Percentiles rank a stretch among this genome's conserved stretches.
phyloP scores from a whole-genome alignment of 176 grass and related monocot species.

The Aechmea fasciata region DNA sequence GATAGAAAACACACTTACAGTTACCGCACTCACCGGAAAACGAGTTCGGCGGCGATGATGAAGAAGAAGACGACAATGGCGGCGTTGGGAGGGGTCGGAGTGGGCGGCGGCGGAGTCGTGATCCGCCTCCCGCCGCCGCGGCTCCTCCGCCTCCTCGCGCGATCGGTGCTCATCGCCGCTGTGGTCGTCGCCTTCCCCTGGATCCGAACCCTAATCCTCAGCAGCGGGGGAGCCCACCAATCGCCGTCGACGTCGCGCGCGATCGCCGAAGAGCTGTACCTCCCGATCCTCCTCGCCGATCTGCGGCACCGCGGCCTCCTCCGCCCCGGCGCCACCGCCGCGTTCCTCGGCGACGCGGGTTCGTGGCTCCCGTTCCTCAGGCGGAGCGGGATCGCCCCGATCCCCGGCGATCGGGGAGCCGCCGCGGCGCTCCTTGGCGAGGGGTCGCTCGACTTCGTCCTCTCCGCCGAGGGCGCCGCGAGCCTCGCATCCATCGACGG shows the following conservation, averaged over 20 bases:
- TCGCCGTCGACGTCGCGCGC: neutral
- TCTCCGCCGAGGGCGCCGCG: conserved; percentile 13
- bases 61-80: conserved; percentile 7
- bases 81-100: neutral
- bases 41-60: neutral
- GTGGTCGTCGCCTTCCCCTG: conserved; percentile 25
- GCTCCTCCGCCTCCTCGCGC: conserved; percentile 16
- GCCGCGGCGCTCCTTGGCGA: conserved; percentile 1
- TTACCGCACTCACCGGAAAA: neutral
- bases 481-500: conserved; percentile 14
- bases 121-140: conserved; percentile 16
- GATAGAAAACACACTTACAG: conserved; percentile 15
- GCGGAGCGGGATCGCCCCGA: conserved; percentile 12
- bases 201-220: conserved; percentile 1
- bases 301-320: conserved; percentile 27
- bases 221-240: neutral
- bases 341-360: conserved; percentile 27
- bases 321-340: neutral
- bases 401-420: neutral
- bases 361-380: conserved; percentile 18
- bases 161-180: conserved; percentile 25
- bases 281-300: conserved; percentile 19
- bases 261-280: conserved; percentile 3
- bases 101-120: conserved; percentile 1
- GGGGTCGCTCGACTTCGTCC: conserved; percentile 22